A percentile compares a stretch with the other conserved stretches of the same genome.
Conservation (phyloP, 371 early-diverging fungal species). For the Capniomyces stellatus region DNA sequence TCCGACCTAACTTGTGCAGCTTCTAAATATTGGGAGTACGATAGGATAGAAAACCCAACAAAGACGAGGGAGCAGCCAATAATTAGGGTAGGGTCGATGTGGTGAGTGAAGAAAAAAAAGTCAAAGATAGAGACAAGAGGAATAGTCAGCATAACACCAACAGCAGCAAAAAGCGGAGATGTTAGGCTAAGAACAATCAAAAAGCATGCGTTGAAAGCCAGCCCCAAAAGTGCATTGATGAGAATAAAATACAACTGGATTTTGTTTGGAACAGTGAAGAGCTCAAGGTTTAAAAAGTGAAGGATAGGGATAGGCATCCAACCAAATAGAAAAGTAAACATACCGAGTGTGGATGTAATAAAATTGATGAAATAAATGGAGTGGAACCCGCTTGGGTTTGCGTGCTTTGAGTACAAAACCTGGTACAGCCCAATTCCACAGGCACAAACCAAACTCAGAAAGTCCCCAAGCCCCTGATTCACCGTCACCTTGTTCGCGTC, state of each 20-base stretch:
- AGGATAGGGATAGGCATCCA: slow-evolving; percentile 64
- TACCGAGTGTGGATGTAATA: slow-evolving; percentile 46
- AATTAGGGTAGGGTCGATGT: background rate
- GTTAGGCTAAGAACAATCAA: slow-evolving; percentile 61
- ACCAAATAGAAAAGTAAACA: slow-evolving; percentile 28
- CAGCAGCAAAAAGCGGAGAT: slow-evolving; percentile 61
- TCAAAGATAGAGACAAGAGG: slow-evolving; percentile 52
- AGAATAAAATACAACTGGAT: slow-evolving; percentile 32
- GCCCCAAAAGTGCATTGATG: slow-evolving; percentile 44
- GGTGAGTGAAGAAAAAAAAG: slow-evolving; percentile 11
- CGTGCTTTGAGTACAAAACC: slow-evolving; percentile 61
- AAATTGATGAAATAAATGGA: slow-evolving; percentile 52
- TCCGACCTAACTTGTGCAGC: too few species aligned
- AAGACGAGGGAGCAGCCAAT: background rate
- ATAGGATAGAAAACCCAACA: background rate
- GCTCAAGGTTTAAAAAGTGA: slow-evolving; percentile 37
- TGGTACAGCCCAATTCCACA: slow-evolving; percentile 31
- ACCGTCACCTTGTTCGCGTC: background rate
- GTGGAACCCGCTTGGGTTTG: slow-evolving; percentile 33
- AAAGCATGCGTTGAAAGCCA: slow-evolving; percentile 55
- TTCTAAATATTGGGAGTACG: background rate
- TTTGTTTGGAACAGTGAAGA: slow-evolving; percentile 39
- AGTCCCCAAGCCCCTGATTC: slow-evolving; percentile 14
- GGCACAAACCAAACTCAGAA: slow-evolving; percentile 18
- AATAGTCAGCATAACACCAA: slow-evolving; percentile 66